These are phyloP conservation scores for Fusarium nygamai DNA, from an alignment of 2,329 filamentous ascomycete species.

Conservation along the genomic window DNA sequence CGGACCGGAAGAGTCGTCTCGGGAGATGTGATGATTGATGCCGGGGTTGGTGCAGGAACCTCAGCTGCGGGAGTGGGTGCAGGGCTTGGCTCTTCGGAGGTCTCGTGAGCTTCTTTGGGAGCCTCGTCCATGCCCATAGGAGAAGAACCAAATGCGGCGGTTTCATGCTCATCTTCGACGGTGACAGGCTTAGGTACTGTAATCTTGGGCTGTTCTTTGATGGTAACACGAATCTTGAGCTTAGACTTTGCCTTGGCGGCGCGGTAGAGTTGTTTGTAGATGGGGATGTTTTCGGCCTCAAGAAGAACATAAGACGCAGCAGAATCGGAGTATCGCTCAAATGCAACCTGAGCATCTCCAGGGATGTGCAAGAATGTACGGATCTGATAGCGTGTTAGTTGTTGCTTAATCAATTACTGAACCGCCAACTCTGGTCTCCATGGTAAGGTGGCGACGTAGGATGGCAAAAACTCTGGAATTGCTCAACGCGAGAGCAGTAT, in stretches of 20 bases:
- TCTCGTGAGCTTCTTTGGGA: constrained; percentile 27
- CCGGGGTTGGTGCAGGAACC: constrained; percentile 31
- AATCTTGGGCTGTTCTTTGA: constrained; percentile 44
- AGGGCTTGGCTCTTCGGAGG: constrained; percentile 21
- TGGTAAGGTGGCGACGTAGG: neutral
- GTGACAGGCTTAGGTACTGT: constrained; percentile 55
- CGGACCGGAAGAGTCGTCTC: constrained; percentile 40
- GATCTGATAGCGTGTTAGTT: constrained; percentile 44
- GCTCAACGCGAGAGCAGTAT: neutral
- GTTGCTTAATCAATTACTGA: neutral
- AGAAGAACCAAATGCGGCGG: constrained; percentile 18
- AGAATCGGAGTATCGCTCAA: constrained; percentile 97
- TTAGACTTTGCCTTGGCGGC: constrained; percentile 98
- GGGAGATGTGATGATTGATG: constrained; percentile 24
- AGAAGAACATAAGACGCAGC: constrained; percentile 83
- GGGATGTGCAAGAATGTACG: constrained; percentile 51
- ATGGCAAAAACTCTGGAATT: neutral
- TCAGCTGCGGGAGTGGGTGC: constrained; percentile 29
- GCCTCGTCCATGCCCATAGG: constrained; percentile 21
- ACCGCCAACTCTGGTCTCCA: neutral
- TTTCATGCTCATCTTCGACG: constrained; percentile 61
- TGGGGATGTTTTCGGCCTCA: constrained; percentile 77
- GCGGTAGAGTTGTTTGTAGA: constrained; percentile 97
- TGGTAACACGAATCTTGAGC: constrained; percentile 83
- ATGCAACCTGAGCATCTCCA: constrained; percentile 58